A percentile compares a stretch with the other conserved stretches of the same genome.
phyloP scores from a whole-genome alignment of 108 stramenopile species.

The Schizochytrium sp. region DNA sequence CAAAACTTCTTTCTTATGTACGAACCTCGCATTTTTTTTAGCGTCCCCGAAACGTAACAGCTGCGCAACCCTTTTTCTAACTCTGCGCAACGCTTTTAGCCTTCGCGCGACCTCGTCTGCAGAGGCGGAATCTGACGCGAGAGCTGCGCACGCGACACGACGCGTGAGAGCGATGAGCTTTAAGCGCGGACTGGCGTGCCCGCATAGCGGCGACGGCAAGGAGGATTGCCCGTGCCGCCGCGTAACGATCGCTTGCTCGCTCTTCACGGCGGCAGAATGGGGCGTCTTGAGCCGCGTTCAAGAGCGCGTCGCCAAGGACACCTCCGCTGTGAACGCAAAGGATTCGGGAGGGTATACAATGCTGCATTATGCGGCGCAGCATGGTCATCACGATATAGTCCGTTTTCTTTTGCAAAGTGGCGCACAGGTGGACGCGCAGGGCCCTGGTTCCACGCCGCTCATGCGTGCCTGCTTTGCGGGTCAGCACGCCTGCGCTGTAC shows the following conservation, averaged over 20 bases:
- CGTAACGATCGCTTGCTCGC: neutral
- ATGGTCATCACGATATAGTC: neutral
- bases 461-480: neutral
- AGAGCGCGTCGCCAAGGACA: neutral
- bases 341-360: neutral
- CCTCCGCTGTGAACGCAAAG: neutral
- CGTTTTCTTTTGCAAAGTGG: neutral
- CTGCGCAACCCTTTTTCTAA: no score
- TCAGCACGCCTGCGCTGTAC: neutral
- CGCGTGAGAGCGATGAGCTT: neutral
- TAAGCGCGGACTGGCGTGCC: neutral
- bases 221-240: neutral
- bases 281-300: neutral
- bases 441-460: neutral
- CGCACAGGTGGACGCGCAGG: neutral
- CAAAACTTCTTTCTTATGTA: no score
- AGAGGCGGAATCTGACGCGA: no score
- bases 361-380: slow-evolving; percentile 5
- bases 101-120: no score
- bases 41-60: no score
- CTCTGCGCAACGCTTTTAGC: no score
- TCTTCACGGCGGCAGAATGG: neutral
- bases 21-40: no score
- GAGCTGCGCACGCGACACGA: neutral
- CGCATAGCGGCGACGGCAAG: neutral